phyloP scores from a whole-genome alignment of 2,329 filamentous ascomycete species.

The Pleoardoris graminearum region DNA sequence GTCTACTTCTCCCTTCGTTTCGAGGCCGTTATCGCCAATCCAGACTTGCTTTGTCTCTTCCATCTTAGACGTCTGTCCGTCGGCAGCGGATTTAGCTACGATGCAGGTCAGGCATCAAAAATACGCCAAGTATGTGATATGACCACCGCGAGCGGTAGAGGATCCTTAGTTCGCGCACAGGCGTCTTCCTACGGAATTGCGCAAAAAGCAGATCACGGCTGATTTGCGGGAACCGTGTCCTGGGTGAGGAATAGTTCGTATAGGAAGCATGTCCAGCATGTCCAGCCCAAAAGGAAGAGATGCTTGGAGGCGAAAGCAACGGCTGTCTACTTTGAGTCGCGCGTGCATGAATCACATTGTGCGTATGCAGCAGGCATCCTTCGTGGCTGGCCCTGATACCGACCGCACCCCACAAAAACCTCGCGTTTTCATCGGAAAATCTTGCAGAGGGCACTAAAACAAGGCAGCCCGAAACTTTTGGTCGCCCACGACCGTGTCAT shows the following conservation, averaged over 20 bases:
- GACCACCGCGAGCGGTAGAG: conserved; percentile 23
- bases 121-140: conserved; percentile 40
- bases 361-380: conserved; percentile 18
- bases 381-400: conserved; percentile 9
- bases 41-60: background rate
- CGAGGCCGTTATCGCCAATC: background rate
- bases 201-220: conserved; percentile 16
- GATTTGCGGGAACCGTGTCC: no score
- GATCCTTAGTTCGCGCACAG: conserved; percentile 21
- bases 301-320: conserved; percentile 13
- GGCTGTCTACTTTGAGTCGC: conserved; percentile 11
- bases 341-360: conserved; percentile 25
- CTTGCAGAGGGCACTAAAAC: no score
- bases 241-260: no score
- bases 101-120: conserved; percentile 28
- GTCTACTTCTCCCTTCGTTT: no score
- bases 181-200: conserved; percentile 23
- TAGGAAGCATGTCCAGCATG: background rate
- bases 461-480: conserved; percentile 21
- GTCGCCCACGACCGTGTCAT: conserved; percentile 18
- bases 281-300: conserved; percentile 16
- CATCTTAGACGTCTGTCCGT: conserved; percentile 8
- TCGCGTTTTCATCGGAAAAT: conserved; percentile 4
- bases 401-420: conserved; percentile 4
- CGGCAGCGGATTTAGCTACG: conserved; percentile 11